Base-by-base conservation (phyloP, 257 asterid species). In the Solanum dulcamara region DNA sequence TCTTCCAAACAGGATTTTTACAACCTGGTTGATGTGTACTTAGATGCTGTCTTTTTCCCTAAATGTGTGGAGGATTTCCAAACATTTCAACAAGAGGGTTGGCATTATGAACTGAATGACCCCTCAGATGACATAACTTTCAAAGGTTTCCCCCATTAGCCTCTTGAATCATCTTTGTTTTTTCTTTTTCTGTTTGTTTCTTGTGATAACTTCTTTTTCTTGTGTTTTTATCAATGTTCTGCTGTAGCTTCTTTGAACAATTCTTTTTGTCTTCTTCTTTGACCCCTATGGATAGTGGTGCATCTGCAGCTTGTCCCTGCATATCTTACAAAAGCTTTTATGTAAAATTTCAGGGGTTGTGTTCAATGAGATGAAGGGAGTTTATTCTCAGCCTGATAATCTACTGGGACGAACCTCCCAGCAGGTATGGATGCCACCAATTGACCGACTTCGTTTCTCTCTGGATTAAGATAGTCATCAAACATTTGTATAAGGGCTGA, bases 341-440 rank as follows among this genome's bases (percentile, higher is more conserved):
- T 66, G 77, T 57, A 81, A 30, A 79, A 66, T 80, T 85, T 88
- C 91, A 97, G 99, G 99, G 51, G 99, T 97, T 53, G 99, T 97
- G 87, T 97, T 97, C 92, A 97, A 97, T 91, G 99, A 97, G 92
- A 97, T 97, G 99, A 97, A 97, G 92, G 99, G 99, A 88, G 99
- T 97, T 85, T 97, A 97, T 88, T 97, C 99, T 81, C 99, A 97
- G 92, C 99, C 99, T n/a, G 99, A 97, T 88, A 95, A 93, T 91
- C 93, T 97, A 89, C 89, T 97, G 50, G 97, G 98, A 80, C 93
- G 99, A 85, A 90, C 97, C 83, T 90, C 97, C 86, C 99, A 95
- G 88, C 97, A 93, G 97, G 99, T 91, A 84, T 66, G 89, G 67
- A 53, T 46, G 60, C 89, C 85, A 82, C 74, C 60, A 87, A 72